phyloP scores from a whole-genome alignment of 2,329 filamentous ascomycete genomes.

The Fusarium graminum region DNA sequence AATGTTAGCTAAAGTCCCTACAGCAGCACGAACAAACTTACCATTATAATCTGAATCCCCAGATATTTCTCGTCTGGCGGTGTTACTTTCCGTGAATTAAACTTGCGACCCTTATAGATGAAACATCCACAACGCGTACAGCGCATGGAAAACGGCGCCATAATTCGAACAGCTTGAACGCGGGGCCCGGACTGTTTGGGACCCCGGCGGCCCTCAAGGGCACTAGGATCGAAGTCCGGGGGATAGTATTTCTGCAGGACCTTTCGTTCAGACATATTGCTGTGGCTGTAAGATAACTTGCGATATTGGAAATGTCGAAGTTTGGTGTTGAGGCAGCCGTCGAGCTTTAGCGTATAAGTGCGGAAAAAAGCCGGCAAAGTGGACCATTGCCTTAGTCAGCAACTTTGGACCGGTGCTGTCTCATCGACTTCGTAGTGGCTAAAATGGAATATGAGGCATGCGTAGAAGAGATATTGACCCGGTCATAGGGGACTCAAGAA shows the following conservation, averaged over 20 bases:
- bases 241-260: slow-evolving; percentile 76
- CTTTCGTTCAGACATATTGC: slow-evolving; percentile 86
- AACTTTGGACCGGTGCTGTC: no score
- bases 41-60: slow-evolving; percentile 64
- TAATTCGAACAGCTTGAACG: slow-evolving; percentile 80
- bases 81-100: slow-evolving; percentile 94
- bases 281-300: not conserved
- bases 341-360: not conserved
- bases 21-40: not conserved
- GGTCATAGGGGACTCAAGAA: no score
- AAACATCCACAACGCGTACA: slow-evolving; percentile 73
- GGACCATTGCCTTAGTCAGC: not conserved
- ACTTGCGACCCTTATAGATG: slow-evolving; percentile 94
- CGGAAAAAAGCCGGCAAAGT: not conserved
- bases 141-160: slow-evolving; percentile 55
- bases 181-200: slow-evolving; percentile 82
- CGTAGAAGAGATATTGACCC: no score
- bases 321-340: slow-evolving; percentile 5
- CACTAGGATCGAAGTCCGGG: slow-evolving; percentile 90
- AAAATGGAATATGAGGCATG: no score
- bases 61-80: slow-evolving; percentile 90
- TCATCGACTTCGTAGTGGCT: no score
- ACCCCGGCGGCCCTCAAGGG: slow-evolving; percentile 77
- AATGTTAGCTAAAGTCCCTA: not conserved
- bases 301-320: not conserved